Conservation (phyloP, 164 flowering plant species). For the Liriodendron chinense region DNA sequence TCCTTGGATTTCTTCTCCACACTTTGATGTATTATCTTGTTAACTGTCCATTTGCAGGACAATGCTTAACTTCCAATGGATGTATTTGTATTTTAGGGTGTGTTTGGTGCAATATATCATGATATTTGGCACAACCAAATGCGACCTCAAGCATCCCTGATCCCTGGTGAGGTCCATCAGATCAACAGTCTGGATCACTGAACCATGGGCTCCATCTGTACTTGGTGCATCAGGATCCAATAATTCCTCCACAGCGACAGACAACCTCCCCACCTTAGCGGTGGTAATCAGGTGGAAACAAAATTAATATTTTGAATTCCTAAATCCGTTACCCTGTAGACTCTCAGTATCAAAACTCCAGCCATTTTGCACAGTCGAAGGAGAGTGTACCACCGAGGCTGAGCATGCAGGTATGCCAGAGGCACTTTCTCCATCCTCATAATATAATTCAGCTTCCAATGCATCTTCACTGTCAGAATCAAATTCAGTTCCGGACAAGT, state of each 20-base stretch:
- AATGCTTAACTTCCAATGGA: too few relatives aligned
- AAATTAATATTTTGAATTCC: not conserved
- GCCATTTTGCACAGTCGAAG: not conserved
- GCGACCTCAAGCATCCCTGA: not conserved
- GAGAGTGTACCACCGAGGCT: not conserved
- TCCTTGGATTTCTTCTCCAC: too few relatives aligned
- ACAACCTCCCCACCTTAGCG: not conserved
- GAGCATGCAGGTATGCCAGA: not conserved
- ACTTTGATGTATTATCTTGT: too few relatives aligned
- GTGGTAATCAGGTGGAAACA: not conserved
- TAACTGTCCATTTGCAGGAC: too few relatives aligned
- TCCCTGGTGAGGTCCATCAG: not conserved
- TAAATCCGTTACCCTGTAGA: not conserved
- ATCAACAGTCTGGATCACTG: not conserved
- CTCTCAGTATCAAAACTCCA: conserved; percentile 1
- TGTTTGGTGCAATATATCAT: too few relatives aligned
- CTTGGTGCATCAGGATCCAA: not conserved
- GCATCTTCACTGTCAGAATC: conserved; percentile 8
- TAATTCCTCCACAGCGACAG: not conserved
- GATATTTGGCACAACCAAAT: not conserved
- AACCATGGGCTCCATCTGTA: not conserved
- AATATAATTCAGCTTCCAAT: not conserved
- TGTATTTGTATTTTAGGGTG: too few relatives aligned
- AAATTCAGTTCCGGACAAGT: conserved; percentile 27
- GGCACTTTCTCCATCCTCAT: not conserved